A percentile compares a stretch with the other conserved stretches of the same genome.
These are phyloP conservation scores for Gyrodon lividus DNA, from an alignment of 768 basidiomycete species.

Conservation along the genomic window DNA sequence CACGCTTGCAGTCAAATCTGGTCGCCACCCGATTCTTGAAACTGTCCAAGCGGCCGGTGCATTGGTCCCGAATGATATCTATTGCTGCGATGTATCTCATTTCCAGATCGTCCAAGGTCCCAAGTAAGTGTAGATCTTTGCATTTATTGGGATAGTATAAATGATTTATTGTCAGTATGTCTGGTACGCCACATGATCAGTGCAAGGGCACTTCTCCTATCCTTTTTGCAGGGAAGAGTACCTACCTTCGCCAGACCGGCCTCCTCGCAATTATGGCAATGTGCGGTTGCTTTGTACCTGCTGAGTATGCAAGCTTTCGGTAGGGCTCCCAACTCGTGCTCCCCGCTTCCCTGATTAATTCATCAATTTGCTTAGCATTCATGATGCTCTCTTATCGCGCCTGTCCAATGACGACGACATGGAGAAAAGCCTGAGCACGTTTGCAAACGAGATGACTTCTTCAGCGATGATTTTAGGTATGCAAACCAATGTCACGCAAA, in stretches of 20 bases:
- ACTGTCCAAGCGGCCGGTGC: slow-evolving; percentile 63
- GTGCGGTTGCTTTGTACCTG: slow-evolving; percentile 90
- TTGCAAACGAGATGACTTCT: slow-evolving; percentile 92
- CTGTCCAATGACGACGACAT: slow-evolving; percentile 94
- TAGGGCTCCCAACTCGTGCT: slow-evolving; percentile 20
- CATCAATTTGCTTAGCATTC: slow-evolving; percentile 46
- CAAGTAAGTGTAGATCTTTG: slow-evolving; percentile 51
- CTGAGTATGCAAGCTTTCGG: slow-evolving; percentile 90
- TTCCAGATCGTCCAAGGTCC: slow-evolving; percentile 95
- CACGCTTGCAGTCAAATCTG: slow-evolving; percentile 84
- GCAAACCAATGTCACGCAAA: not conserved
- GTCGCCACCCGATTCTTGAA: slow-evolving; percentile 87
- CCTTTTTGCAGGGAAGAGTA: slow-evolving; percentile 72
- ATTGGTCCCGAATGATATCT: slow-evolving; percentile 88
- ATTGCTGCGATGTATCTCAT: slow-evolving; percentile 75
- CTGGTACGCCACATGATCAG: slow-evolving; percentile 34
- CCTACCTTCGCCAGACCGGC: slow-evolving; percentile 86
- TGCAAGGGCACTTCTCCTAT: not conserved
- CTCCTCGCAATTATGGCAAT: slow-evolving; percentile 83
- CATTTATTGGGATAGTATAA: not conserved
- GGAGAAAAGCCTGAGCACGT: slow-evolving; percentile 88
- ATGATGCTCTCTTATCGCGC: slow-evolving; percentile 81
- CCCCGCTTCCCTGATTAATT: not conserved
- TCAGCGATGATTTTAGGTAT: slow-evolving; percentile 87
- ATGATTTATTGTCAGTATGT: slow-evolving; percentile 48